These are phyloP conservation scores for Diaporthe aspalathi DNA, from an alignment of 2,329 filamentous ascomycete species.

Conservation along the genomic window DNA sequence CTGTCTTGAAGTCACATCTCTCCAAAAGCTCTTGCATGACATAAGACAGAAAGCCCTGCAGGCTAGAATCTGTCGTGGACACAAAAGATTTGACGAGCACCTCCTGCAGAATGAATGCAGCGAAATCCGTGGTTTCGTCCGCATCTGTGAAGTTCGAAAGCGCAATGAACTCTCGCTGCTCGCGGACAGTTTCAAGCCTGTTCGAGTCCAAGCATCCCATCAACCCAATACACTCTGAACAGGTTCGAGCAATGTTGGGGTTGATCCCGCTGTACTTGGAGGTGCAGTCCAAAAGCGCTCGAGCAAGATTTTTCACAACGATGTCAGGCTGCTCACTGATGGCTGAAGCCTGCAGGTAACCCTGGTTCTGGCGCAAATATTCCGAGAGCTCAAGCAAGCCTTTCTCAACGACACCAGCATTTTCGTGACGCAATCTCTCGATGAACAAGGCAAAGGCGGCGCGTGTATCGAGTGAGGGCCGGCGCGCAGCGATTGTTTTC, in stretches of 20 bases:
- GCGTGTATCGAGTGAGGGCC: conserved; percentile 72
- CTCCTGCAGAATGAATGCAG: conserved; percentile 85
- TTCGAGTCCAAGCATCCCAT: conserved; percentile 94
- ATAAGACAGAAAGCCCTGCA: conserved; percentile 92
- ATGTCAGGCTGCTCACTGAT: conserved; percentile 86
- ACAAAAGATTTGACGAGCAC: conserved; percentile 92
- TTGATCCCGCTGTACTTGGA: conserved; percentile 80
- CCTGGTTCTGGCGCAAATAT: conserved; percentile 80
- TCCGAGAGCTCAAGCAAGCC: conserved; percentile 80
- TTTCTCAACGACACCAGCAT: conserved; percentile 84
- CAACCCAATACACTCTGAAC: conserved; percentile 85
- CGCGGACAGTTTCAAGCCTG: conserved; percentile 81
- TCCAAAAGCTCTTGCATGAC: conserved; percentile 93
- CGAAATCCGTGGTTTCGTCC: conserved; percentile 86
- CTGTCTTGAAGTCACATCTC: conserved; percentile 77
- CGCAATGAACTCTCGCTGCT: conserved; percentile 86
- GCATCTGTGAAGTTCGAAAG: conserved; percentile 85
- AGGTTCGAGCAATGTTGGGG: conserved; percentile 75
- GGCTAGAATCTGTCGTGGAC: conserved; percentile 85
- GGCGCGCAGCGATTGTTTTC: conserved; percentile 71
- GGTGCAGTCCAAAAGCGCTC: conserved; percentile 86
- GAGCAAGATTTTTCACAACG: conserved; percentile 76
- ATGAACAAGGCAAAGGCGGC: conserved; percentile 78
- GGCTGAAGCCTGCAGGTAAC: conserved; percentile 81
- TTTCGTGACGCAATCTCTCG: conserved; percentile 82